phyloP scores from a whole-genome alignment of 371 early-diverging fungal genomes.

The Syncephalastrum monosporum region DNA sequence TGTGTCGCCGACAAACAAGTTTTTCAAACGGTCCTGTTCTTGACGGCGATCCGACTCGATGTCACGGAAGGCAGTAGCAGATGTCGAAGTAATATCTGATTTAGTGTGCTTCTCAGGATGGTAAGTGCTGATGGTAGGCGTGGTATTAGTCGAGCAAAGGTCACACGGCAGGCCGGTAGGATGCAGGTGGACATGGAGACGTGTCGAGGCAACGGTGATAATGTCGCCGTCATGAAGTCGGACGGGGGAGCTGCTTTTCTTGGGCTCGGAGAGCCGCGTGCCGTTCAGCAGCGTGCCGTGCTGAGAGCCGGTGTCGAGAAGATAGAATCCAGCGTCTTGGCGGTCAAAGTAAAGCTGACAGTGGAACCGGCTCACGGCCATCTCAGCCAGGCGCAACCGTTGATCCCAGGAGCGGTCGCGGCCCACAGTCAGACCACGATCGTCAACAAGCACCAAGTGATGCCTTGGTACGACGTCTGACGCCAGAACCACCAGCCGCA shows the following conservation, averaged over 20 bases:
- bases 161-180: slow-evolving; percentile 31
- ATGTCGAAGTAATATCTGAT: not conserved
- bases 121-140: slow-evolving; percentile 1
- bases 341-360: slow-evolving; percentile 31
- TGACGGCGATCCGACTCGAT: slow-evolving; percentile 9
- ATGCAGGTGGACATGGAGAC: slow-evolving; percentile 39
- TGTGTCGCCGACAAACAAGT: too few relatives aligned
- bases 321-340: slow-evolving; percentile 17
- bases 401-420: slow-evolving; percentile 38
- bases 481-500: slow-evolving; percentile 33
- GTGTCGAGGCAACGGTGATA: slow-evolving; percentile 32
- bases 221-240: slow-evolving; percentile 27
- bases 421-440: slow-evolving; percentile 38
- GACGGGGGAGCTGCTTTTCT: slow-evolving; percentile 33
- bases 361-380: slow-evolving; percentile 45
- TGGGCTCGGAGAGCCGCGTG: slow-evolving; percentile 31
- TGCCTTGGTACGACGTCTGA: slow-evolving; percentile 26
- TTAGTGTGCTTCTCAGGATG: slow-evolving; percentile 16
- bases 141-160: slow-evolving; percentile 18
- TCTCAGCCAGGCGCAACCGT: slow-evolving; percentile 40
- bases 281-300: slow-evolving; percentile 45
- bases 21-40: not conserved
- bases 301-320: slow-evolving; percentile 42
- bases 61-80: not conserved
- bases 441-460: slow-evolving; percentile 33